A percentile compares a stretch with the other conserved stretches of the same genome.
Conservation (phyloP, 305 asterid species). For the Solanum hybrid region DNA sequence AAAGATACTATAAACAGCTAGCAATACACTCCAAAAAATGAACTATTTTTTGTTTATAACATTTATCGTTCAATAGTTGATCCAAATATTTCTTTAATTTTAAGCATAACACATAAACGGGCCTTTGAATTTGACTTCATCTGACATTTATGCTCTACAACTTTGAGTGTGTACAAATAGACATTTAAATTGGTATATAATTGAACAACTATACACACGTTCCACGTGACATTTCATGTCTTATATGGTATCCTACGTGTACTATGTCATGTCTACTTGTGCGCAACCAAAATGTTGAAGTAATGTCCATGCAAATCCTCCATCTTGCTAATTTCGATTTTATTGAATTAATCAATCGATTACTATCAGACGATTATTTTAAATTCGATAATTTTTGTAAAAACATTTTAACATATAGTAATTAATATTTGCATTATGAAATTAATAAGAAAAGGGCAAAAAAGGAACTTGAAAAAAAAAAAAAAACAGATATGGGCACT, state of each 20-base stretch:
- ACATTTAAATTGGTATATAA: too few relatives aligned
- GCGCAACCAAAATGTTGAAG: background rate
- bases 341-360: background rate
- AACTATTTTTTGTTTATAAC: background rate
- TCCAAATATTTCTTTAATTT: background rate
- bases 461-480: background rate
- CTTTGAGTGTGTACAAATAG: fast-evolving
- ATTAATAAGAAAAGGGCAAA: background rate
- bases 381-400: background rate
- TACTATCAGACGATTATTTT: background rate
- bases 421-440: background rate
- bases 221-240: fast-evolving
- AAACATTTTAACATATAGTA: background rate
- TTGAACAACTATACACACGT: background rate
- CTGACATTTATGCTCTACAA: fast-evolving
- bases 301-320: constrained; percentile 15
- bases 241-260: too few relatives aligned
- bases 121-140: background rate
- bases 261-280: background rate
- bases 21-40: constrained; percentile 1
- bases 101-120: background rate
- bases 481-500: background rate
- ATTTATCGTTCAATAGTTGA: background rate
- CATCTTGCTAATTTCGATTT: background rate
- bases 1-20: background rate